phyloP scores from a whole-genome alignment of 2,329 filamentous ascomycete genomes.

The Xylariaceae sp. region DNA sequence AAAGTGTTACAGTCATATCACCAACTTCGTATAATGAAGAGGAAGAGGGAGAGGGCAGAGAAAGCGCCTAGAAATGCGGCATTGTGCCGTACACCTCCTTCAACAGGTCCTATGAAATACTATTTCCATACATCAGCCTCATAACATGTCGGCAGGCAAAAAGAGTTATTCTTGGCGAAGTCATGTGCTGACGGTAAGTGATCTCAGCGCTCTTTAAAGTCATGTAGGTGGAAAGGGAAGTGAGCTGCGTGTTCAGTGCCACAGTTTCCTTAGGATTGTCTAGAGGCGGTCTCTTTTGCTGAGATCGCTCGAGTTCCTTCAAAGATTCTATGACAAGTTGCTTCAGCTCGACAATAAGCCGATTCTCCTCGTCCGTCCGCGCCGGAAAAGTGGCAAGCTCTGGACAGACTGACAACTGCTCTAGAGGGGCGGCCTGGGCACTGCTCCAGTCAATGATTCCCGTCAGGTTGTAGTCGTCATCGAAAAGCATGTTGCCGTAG shows the following conservation, averaged over 20 bases:
- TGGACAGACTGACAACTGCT: constrained; percentile 44
- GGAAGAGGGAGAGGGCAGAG: no score
- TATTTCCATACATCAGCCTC: constrained; percentile 10
- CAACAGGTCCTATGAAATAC: constrained; percentile 14
- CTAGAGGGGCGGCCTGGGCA: constrained; percentile 43
- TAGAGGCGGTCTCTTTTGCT: not conserved
- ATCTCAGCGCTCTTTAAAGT: constrained; percentile 4
- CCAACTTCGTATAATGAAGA: no score
- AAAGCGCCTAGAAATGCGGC: constrained; percentile 11
- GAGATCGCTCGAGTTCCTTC: constrained; percentile 6
- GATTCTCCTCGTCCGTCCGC: constrained; percentile 38
- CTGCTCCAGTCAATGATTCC: constrained; percentile 46
- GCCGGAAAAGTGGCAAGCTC: constrained; percentile 42
- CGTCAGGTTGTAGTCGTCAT: constrained; percentile 47
- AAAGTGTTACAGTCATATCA: no score
- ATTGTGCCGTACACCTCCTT: constrained; percentile 11
- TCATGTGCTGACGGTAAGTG: constrained; percentile 12
- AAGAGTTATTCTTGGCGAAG: constrained; percentile 12
- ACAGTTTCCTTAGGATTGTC: constrained; percentile 1
- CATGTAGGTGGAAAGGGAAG: constrained; percentile 16
- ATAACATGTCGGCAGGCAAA: not conserved
- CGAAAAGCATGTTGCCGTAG: constrained; percentile 49
- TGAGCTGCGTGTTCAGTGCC: not conserved
- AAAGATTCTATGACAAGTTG: constrained; percentile 6
- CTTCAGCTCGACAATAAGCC: constrained; percentile 11